Percentiles rank a stretch among this genome's conserved stretches.
Conservation (phyloP, 1,139 yeast genomes). For the Candida sojae region DNA sequence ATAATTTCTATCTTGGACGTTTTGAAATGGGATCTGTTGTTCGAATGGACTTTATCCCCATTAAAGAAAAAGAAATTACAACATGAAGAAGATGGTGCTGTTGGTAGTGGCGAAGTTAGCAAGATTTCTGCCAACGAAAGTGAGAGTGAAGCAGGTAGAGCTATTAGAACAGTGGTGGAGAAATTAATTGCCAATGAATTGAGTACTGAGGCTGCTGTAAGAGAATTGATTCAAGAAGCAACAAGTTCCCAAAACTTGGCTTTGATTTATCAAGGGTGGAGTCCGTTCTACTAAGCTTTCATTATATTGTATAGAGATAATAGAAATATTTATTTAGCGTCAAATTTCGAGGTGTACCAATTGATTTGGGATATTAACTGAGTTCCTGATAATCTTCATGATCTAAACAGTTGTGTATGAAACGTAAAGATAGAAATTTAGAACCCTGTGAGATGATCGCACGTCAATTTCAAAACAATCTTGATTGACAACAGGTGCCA, state of each 20-base stretch:
- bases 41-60: constrained; percentile 86
- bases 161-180: constrained; percentile 69
- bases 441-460: background rate
- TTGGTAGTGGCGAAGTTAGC: constrained; percentile 1
- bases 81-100: constrained; percentile 31
- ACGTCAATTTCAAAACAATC: background rate
- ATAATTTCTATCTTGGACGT: constrained; percentile 85
- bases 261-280: constrained; percentile 83
- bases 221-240: constrained; percentile 81
- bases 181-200: constrained; percentile 69
- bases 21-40: constrained; percentile 87
- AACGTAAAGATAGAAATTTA: too few relatives aligned
- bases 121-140: constrained; percentile 41
- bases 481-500: too few relatives aligned
- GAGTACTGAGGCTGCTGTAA: constrained; percentile 81
- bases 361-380: too few relatives aligned
- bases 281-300: constrained; percentile 45
- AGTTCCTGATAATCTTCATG: too few relatives aligned
- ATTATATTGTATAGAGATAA: background rate
- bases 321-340: background rate
- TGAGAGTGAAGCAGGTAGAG: constrained; percentile 78
- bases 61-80: constrained; percentile 59
- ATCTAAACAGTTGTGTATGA: too few relatives aligned
- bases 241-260: constrained; percentile 68
- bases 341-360: too few relatives aligned